A percentile compares a stretch with the other conserved stretches of the same genome.
Evolutionary conservation across 1,284 basidiomycete species (phyloP).

Genomic region (Naganishia albida): DNA sequence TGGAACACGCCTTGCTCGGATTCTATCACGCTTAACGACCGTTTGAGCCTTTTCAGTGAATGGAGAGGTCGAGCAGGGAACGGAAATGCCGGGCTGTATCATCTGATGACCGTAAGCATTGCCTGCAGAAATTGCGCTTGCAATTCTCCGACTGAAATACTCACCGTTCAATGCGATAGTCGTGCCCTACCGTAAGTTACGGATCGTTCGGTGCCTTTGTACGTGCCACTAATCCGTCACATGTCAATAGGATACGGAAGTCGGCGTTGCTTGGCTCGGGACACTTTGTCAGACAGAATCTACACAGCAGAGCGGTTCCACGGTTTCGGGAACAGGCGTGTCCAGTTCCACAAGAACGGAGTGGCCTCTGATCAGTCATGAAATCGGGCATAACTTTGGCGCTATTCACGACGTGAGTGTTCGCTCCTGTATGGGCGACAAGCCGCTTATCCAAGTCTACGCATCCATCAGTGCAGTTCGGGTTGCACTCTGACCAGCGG

Average conservation of each 20-base stretch:
- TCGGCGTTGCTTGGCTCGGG: conserved; percentile 86
- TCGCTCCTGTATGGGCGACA: background rate
- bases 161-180: conserved; percentile 15
- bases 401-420: conserved; percentile 74
- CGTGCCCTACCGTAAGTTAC: conserved; percentile 34
- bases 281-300: conserved; percentile 68
- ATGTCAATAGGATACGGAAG: conserved; percentile 58
- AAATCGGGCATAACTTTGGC: conserved; percentile 85
- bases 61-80: conserved; percentile 73
- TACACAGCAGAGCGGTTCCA: conserved; percentile 57
- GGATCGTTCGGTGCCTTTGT: background rate
- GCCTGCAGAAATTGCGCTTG: conserved; percentile 62
- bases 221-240: background rate
- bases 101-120: conserved; percentile 83
- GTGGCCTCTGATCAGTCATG: conserved; percentile 79
- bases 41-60: conserved; percentile 76
- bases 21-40: conserved; percentile 63
- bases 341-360: conserved; percentile 65
- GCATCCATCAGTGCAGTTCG: conserved; percentile 60
- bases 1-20: conserved; percentile 58
- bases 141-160: conserved; percentile 32
- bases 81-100: conserved; percentile 80
- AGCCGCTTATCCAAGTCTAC: background rate
- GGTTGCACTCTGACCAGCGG: conserved; percentile 62
- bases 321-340: conserved; percentile 80